Conservation (phyloP, 805 yeast genomes). For the Wickerhamiella vanderwaltii region DNA sequence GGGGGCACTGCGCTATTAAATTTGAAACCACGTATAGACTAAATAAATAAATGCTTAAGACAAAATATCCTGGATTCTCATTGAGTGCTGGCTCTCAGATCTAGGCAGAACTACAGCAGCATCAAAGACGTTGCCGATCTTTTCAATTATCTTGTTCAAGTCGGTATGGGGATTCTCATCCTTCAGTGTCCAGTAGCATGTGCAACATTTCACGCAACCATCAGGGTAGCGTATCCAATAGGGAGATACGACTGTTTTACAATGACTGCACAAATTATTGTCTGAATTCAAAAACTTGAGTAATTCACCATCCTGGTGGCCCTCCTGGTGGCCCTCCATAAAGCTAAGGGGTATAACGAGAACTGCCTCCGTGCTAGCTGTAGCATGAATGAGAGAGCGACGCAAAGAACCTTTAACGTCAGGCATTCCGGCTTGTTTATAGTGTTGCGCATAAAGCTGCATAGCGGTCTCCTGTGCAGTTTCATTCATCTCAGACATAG, state of each 20-base stretch:
- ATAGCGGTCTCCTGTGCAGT: conserved; percentile 21
- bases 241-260: conserved; percentile 9
- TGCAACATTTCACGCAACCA: conserved; percentile 11
- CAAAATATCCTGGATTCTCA: conserved; percentile 7
- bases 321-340: neutral
- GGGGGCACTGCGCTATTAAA: no score
- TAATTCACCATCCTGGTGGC: neutral
- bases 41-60: conserved; percentile 1
- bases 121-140: neutral
- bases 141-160: neutral
- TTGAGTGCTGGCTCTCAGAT: neutral
- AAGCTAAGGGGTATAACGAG: neutral
- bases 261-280: neutral
- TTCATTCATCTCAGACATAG: conserved; percentile 22
- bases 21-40: no score
- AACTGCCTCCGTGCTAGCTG: neutral
- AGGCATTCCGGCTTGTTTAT: conserved; percentile 17
- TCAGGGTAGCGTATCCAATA: conserved; percentile 13
- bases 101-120: neutral
- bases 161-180: conserved; percentile 12
- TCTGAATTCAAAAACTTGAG: neutral
- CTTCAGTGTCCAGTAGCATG: conserved; percentile 15
- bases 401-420: conserved; percentile 6
- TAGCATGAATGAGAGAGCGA: conserved; percentile 1
- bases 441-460: conserved; percentile 23